Evolutionary conservation across 177 flowering plant species (phyloP).

Genomic region (Tripterygium wilfordii): DNA sequence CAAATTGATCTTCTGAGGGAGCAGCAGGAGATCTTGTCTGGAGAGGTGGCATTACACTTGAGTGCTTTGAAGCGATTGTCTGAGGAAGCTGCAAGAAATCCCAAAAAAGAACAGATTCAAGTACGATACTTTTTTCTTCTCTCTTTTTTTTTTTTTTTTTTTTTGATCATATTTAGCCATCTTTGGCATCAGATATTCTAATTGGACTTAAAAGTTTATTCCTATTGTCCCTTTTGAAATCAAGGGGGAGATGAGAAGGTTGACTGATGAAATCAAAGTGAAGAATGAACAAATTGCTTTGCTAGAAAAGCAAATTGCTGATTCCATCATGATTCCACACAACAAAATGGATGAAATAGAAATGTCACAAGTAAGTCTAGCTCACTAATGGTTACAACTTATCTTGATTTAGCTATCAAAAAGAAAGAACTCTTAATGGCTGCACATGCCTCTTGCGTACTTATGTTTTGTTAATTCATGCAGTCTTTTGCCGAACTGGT

Average conservation of each 20-base stretch:
- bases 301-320: slow-evolving; percentile 67
- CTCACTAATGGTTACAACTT: neutral
- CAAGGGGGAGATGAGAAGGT: slow-evolving; percentile 64
- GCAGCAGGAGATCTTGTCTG: slow-evolving; percentile 83
- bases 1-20: slow-evolving; percentile 84
- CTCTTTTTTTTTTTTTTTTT: too few relatives aligned
- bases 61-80: slow-evolving; percentile 78
- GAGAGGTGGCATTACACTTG: slow-evolving; percentile 82
- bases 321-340: slow-evolving; percentile 34
- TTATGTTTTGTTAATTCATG: slow-evolving; percentile 16
- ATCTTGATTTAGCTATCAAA: too few relatives aligned
- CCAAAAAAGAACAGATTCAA: slow-evolving; percentile 56
- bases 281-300: slow-evolving; percentile 73
- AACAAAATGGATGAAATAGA: slow-evolving; percentile 46
- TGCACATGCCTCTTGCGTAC: slow-evolving; percentile 4
- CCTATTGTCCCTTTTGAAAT: slow-evolving; percentile 10
- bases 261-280: slow-evolving; percentile 61
- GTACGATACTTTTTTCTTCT: slow-evolving; percentile 34
- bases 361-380: slow-evolving; percentile 50
- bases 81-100: slow-evolving; percentile 63
- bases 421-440: neutral
- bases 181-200: slow-evolving; percentile 1
- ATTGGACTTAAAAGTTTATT: neutral
- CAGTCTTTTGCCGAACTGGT: slow-evolving; percentile 72
- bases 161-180: too few relatives aligned